Base-by-base conservation (phyloP, 2,329 filamentous ascomycete genomes). In the Diaporthe vaccinii region DNA sequence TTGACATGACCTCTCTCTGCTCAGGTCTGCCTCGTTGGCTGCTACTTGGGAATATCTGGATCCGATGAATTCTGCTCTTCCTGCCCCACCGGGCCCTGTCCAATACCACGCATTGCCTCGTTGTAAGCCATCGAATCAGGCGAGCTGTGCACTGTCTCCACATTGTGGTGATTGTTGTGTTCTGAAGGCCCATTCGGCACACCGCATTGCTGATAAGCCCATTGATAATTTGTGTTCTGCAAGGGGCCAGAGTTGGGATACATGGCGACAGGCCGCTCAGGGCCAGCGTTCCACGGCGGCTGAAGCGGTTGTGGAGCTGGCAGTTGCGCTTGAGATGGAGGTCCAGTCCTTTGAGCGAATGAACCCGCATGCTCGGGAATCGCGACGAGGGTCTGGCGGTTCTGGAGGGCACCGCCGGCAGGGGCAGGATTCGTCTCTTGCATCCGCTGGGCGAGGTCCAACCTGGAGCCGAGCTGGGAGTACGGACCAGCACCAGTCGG, bases 361-460 rank as follows among this genome's bases (percentile, higher is more conserved):
- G 44, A 14, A 14, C 4, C 22, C 9, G 4, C 10, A 7, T 72
- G 57, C 69, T 72, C 55, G n/a, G 69, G 70, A 34, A 72, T 58
- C 2, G 70, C 55, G 15, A 62, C 44, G 15, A 72, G 70, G 10
- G n/a, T 28, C 3, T 61, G 70, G 14, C 46, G 44, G 15, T 10
- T 10, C 28, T 39, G 69, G 20, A 51, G 12, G n/a, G 34, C 15
- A 7, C 4, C 8, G 20, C 41, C 44, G 6, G 44, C 3, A 8
- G 57, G 41, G 4, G 25, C n/a, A 15, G 69, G 4, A 36, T 20
- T 14, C 5, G 41, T 22, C 8, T 51, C 28, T 3, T 58, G 44
- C 7, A 34, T 41, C 44, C 55, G n/a, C 41, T 51, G 57, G 31
- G 31, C 20, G 2, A 53, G 22, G 44, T 34, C n/a, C 44, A 28